These are phyloP conservation scores for Hypoxylon sp. DNA, from an alignment of 2,329 filamentous ascomycete species.

Conservation along the genomic window DNA sequence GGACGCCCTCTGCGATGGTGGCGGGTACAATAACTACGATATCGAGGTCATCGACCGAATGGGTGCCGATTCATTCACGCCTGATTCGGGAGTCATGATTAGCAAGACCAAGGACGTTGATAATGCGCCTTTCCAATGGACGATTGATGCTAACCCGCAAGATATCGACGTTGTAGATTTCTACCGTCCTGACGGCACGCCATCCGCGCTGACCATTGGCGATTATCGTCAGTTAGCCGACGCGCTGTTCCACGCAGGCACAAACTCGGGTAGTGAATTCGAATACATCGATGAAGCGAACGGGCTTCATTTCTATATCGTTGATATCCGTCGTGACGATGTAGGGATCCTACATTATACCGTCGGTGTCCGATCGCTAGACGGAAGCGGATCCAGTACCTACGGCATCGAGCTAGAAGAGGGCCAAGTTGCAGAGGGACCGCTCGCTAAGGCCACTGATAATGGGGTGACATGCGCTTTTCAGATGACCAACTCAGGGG, in stretches of 20 bases:
- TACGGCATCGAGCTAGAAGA: constrained; percentile 50
- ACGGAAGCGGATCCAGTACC: constrained; percentile 47
- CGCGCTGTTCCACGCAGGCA: constrained; percentile 63
- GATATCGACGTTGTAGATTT: constrained; percentile 62
- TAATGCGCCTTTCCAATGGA: constrained; percentile 60
- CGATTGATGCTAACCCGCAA: constrained; percentile 62
- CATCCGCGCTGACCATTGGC: constrained; percentile 57
- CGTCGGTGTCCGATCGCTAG: constrained; percentile 56
- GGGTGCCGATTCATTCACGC: constrained; percentile 61
- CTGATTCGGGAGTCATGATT: constrained; percentile 62
- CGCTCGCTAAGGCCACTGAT: constrained; percentile 40
- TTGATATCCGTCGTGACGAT: constrained; percentile 53
- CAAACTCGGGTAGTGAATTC: constrained; percentile 58
- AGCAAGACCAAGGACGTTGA: constrained; percentile 60
- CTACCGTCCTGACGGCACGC: constrained; percentile 57
- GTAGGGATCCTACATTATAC: constrained; percentile 57
- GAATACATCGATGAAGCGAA: constrained; percentile 59
- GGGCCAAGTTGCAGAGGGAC: constrained; percentile 44
- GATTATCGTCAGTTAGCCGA: constrained; percentile 63
- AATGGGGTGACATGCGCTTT: constrained; percentile 56
- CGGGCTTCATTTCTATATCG: constrained; percentile 59
- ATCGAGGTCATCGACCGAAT: constrained; percentile 63
- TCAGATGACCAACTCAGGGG: constrained; percentile 56
- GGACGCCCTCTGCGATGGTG: constrained; percentile 60
- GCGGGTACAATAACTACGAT: constrained; percentile 60